A percentile compares a stretch with the other conserved stretches of the same genome.
phyloP scores from a whole-genome alignment of 805 yeast genomes.

The Priceomyces fermenticarens region DNA sequence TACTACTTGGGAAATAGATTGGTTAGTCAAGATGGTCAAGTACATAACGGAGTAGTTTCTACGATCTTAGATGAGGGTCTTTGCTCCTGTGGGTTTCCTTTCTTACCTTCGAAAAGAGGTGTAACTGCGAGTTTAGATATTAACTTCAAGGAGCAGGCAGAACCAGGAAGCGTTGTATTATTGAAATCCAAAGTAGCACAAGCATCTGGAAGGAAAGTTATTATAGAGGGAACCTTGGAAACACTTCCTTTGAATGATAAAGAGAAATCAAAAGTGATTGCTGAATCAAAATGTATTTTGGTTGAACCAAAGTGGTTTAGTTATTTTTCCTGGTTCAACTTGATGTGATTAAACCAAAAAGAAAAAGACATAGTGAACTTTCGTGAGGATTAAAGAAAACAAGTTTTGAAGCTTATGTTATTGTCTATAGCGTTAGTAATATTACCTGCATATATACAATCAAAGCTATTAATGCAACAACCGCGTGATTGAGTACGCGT shows the following conservation, averaged over 20 bases:
- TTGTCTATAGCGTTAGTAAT: too few relatives aligned
- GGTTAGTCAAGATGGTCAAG: constrained; percentile 65
- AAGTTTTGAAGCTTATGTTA: too few relatives aligned
- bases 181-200: constrained; percentile 65
- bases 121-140: constrained; percentile 80
- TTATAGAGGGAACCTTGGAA: constrained; percentile 65
- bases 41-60: constrained; percentile 80
- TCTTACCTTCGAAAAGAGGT: constrained; percentile 76
- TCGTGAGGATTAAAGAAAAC: too few relatives aligned
- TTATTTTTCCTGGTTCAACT: constrained; percentile 48
- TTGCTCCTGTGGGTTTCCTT: constrained; percentile 81
- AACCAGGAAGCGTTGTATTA: constrained; percentile 62
- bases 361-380: too few relatives aligned
- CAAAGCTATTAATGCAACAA: too few relatives aligned
- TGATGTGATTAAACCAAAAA: constrained; percentile 5
- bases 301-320: constrained; percentile 91
- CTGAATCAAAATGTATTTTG: constrained; percentile 64
- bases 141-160: constrained; percentile 61
- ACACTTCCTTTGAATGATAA: constrained; percentile 39
- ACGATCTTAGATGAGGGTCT: constrained; percentile 81
- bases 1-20: constrained; percentile 68
- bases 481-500: too few relatives aligned
- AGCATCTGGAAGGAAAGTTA: constrained; percentile 75
- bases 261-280: constrained; percentile 40
- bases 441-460: too few relatives aligned